Conservation (phyloP, 2,329 filamentous ascomycete genomes). For the Ophiostoma sp. region DNA sequence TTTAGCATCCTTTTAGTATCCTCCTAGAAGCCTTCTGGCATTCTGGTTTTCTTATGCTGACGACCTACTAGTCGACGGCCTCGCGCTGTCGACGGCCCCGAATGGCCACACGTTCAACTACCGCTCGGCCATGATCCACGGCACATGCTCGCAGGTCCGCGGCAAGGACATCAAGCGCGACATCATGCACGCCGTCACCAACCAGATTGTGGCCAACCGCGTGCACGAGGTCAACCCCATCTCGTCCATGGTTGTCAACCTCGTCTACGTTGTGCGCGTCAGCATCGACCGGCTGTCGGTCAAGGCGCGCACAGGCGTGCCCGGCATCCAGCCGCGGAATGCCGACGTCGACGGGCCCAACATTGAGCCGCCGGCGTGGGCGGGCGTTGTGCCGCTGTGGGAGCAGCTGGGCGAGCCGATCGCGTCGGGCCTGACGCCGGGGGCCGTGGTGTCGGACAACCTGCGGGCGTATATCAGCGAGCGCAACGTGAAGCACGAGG, state of each 20-base stretch:
- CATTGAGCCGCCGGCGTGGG: slow-evolving; percentile 20
- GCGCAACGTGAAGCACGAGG: slow-evolving; percentile 21
- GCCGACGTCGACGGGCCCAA: slow-evolving; percentile 23
- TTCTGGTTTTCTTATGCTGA: background rate
- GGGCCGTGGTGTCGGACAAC: slow-evolving; percentile 16
- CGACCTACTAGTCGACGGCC: slow-evolving; percentile 22
- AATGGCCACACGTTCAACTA: slow-evolving; percentile 28
- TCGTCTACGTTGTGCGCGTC: slow-evolving; percentile 25
- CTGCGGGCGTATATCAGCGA: slow-evolving; percentile 17
- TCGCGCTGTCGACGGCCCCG: slow-evolving; percentile 24
- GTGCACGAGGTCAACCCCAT: slow-evolving; percentile 26
- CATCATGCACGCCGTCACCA: slow-evolving; percentile 25
- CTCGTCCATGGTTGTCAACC: slow-evolving; percentile 22
- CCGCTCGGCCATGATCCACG: slow-evolving; percentile 25
- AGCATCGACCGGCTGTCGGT: slow-evolving; percentile 23
- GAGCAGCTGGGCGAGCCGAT: slow-evolving; percentile 26
- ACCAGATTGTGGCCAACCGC: slow-evolving; percentile 24
- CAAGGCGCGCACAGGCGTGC: slow-evolving; percentile 23
- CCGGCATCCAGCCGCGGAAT: slow-evolving; percentile 25
- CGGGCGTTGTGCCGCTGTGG: slow-evolving; percentile 26
- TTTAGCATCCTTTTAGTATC: background rate
- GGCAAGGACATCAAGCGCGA: slow-evolving; percentile 13
- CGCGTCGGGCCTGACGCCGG: slow-evolving; percentile 24
- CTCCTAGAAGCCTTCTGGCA: too few species aligned
- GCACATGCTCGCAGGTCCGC: slow-evolving; percentile 22